phyloP scores from a whole-genome alignment of 768 basidiomycete species.

The Megacollybia marginata region DNA sequence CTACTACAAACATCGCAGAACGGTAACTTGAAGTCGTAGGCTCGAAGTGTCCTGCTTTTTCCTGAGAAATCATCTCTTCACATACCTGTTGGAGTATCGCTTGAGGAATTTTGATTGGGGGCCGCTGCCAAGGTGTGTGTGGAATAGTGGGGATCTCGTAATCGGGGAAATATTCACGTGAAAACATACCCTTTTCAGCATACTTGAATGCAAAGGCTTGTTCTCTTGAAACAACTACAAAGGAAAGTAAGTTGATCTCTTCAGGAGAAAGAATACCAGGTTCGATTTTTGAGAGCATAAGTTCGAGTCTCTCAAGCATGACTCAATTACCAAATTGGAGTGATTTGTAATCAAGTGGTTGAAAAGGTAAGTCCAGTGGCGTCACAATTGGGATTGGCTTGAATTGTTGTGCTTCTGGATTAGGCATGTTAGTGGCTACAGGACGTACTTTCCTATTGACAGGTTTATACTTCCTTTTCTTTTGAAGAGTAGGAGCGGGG shows the following conservation, averaged over 20 bases:
- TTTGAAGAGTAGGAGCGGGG: neutral
- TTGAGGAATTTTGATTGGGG: slow-evolving; percentile 20
- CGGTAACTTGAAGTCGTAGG: slow-evolving; percentile 14
- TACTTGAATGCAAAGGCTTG: slow-evolving; percentile 16
- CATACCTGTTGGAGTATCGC: slow-evolving; percentile 12
- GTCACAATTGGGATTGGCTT: slow-evolving; percentile 6
- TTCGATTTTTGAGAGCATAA: slow-evolving; percentile 10
- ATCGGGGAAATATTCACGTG: too few species aligned
- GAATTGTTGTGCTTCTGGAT: too few species aligned
- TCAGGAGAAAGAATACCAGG: slow-evolving; percentile 1
- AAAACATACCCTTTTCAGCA: too few species aligned
- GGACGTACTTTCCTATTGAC: slow-evolving; percentile 19
- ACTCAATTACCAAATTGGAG: slow-evolving; percentile 1
- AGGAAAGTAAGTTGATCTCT: slow-evolving; percentile 12
- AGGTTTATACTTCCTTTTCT: slow-evolving; percentile 21
- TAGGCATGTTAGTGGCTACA: slow-evolving; percentile 18
- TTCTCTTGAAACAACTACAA: slow-evolving; percentile 6
- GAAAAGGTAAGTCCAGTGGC: slow-evolving; percentile 6
- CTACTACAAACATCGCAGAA: slow-evolving; percentile 14
- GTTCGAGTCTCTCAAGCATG: slow-evolving; percentile 4
- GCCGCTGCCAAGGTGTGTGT: too few species aligned
- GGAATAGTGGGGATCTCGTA: too few species aligned
- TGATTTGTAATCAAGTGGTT: slow-evolving; percentile 2
- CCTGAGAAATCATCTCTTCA: slow-evolving; percentile 13
- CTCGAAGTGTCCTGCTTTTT: slow-evolving; percentile 15